Evolutionary conservation across 1,139 yeast genomes (phyloP).

Genomic region (Taphrina deformans): DNA sequence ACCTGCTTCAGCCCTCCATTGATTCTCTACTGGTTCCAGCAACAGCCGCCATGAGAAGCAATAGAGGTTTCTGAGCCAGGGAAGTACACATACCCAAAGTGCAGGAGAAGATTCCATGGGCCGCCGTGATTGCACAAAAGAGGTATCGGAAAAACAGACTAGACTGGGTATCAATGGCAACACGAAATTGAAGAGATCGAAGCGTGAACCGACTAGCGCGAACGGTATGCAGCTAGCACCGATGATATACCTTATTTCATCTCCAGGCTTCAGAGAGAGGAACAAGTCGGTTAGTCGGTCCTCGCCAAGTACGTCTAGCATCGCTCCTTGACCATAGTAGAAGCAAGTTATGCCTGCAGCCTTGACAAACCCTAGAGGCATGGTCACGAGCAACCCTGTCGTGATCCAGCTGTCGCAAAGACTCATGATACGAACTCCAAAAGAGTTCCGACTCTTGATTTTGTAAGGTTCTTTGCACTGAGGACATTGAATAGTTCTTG

Average conservation of each 20-base stretch:
- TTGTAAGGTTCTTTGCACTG: slow-evolving; percentile 34
- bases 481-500: slow-evolving; percentile 28
- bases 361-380: slow-evolving; percentile 23
- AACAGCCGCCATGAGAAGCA: slow-evolving; percentile 23
- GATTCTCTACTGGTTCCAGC: slow-evolving; percentile 14
- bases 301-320: slow-evolving; percentile 32
- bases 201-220: slow-evolving; percentile 28
- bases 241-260: slow-evolving; percentile 11
- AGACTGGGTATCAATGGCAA: slow-evolving; percentile 28
- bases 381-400: slow-evolving; percentile 7
- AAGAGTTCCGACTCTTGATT: slow-evolving; percentile 13
- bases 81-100: slow-evolving; percentile 26
- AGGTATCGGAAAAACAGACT: slow-evolving; percentile 30
- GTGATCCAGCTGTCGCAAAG: slow-evolving; percentile 19
- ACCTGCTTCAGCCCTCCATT: slow-evolving; percentile 28
- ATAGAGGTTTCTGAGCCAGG: slow-evolving; percentile 28
- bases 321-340: slow-evolving; percentile 29
- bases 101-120: slow-evolving; percentile 25
- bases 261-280: slow-evolving; percentile 17
- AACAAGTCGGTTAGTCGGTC: slow-evolving; percentile 11
- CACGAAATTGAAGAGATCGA: slow-evolving; percentile 28
- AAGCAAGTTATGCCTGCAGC: slow-evolving; percentile 19
- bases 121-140: slow-evolving; percentile 21
- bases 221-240: slow-evolving; percentile 29
- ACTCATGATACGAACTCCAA: slow-evolving; percentile 24